A percentile compares a stretch with the other conserved stretches of the same genome.
phyloP scores from a whole-genome alignment of 768 basidiomycete species.

The Trametopsis cervina region DNA sequence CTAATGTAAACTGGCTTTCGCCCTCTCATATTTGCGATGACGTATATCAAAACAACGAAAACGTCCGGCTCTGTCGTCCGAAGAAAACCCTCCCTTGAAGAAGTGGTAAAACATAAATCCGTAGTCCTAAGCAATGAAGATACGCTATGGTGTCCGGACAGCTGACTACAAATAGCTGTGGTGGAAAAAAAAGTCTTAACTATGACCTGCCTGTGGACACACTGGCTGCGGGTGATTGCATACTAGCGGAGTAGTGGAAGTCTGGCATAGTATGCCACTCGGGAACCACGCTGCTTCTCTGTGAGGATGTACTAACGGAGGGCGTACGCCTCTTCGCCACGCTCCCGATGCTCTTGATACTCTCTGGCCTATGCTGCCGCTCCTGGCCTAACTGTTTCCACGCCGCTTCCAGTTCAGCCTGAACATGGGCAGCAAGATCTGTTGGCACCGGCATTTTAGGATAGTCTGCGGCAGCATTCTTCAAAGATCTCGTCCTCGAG shows the following conservation, averaged over 20 bases:
- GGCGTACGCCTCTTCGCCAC: slow-evolving; percentile 11
- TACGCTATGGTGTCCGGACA: too few relatives aligned
- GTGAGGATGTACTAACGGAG: neutral
- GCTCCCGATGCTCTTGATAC: slow-evolving; percentile 14
- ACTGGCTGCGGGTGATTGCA: too few relatives aligned
- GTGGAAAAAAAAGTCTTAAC: too few relatives aligned
- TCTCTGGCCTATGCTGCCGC: neutral
- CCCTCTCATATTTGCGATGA: too few relatives aligned
- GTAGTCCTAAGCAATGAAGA: too few relatives aligned
- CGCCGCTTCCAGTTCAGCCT: slow-evolving; percentile 9
- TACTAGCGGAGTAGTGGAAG: neutral
- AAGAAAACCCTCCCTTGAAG: too few relatives aligned
- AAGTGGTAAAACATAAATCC: too few relatives aligned
- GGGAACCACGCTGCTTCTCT: slow-evolving; percentile 8
- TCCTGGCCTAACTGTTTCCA: slow-evolving; percentile 2
- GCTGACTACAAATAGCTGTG: too few relatives aligned
- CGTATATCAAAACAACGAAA: too few relatives aligned
- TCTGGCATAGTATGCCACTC: slow-evolving; percentile 4
- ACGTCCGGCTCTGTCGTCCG: too few relatives aligned
- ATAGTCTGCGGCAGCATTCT: neutral
- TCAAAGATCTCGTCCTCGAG: neutral
- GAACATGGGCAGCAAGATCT: slow-evolving; percentile 4
- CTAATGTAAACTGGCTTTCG: neutral
- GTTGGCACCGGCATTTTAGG: neutral
- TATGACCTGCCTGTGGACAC: too few relatives aligned